Percentiles rank a stretch among this genome's conserved stretches.
Conservation (phyloP, 495 filamentous ascomycete species). For the Cercophora scortea region DNA sequence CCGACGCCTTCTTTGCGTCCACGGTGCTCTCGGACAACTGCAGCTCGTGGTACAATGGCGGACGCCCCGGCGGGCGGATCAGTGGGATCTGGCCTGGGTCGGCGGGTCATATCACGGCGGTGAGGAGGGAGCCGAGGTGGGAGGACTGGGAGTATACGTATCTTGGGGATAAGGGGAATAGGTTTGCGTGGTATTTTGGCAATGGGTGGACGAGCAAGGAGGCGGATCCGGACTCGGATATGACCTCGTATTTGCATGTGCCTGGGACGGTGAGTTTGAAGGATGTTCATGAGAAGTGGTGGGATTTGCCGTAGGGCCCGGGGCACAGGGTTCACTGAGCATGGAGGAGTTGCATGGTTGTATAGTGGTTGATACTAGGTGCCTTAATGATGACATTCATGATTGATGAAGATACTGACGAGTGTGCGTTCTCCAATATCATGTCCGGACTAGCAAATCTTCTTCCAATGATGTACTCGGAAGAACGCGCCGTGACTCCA, state of each 20-base stretch:
- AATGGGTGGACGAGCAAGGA: constrained; percentile 35
- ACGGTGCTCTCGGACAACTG: constrained; percentile 58
- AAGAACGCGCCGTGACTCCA: no score
- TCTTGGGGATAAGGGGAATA: constrained; percentile 29
- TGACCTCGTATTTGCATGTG: constrained; percentile 31
- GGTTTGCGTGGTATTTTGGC: constrained; percentile 38
- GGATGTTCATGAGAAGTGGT: constrained; percentile 38
- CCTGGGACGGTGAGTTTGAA: constrained; percentile 28
- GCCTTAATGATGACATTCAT: no score
- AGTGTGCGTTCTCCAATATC: no score
- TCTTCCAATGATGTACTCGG: no score
- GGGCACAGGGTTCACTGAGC: no score
- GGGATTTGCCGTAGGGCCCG: constrained; percentile 18
- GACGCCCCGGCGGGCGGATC: constrained; percentile 46
- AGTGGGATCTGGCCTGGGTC: constrained; percentile 62
- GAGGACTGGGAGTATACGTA: constrained; percentile 67
- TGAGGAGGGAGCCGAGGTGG: constrained; percentile 56
- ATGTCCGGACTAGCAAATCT: no score
- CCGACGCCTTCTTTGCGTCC: constrained; percentile 52
- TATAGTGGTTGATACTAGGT: no score
- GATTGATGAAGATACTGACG: no score
- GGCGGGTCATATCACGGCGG: constrained; percentile 48
- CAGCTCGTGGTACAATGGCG: constrained; percentile 63
- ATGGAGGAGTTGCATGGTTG: no score
- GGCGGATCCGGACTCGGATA: constrained; percentile 25